Base-by-base conservation (phyloP, 495 filamentous ascomycete genomes). In the Penicillium steckii region DNA sequence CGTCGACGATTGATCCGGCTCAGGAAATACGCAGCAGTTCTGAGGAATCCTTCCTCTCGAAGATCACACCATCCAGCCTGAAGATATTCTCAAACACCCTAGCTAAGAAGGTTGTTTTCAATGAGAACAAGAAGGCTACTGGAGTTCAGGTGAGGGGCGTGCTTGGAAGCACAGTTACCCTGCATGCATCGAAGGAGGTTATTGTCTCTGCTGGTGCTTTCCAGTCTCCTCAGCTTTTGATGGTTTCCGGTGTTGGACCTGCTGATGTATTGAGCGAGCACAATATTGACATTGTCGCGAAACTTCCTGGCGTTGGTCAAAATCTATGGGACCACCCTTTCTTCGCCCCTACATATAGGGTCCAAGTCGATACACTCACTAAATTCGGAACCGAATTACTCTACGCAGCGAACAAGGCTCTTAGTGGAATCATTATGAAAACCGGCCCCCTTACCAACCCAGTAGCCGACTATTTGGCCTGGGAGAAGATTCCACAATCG, bases 401-500 rank as follows among this genome's bases (percentile, higher is more conserved):
- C 8, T 59, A 48, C 15, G 55, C 56, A 0, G 49, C 57, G 7
- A 44, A 21, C 7, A 38, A 65, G 35, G 23, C 60, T 9, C 1
- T 60, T 6, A 32, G 45, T 9, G 55, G 46, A n/a, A 4, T 56
- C 3, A 1, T 52, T 9, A 13, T 25, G 6, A 51, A 53, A 18
- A 54, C 29, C 0, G 78, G 80, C 2, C 53, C 64, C 4, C 38
- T 73, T 1, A 73, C 70, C 0, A 76, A 64, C 52, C 64, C 69
- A 1, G 62, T 65, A 8, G 57, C 53, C 0, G 78, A 81, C 33
- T 69, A 68, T 12, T 42, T 79, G 13, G 77, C 61, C 3, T 81
- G 66, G 61, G 80, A 83, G 57, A 82, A 81, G 50, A 57, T 79
- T n/a, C 78, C 77, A 1, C 21, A 61, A 0, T 22, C 27, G 3